Conservation (phyloP, 257 asterid genomes). For the Solanum commersonii region DNA sequence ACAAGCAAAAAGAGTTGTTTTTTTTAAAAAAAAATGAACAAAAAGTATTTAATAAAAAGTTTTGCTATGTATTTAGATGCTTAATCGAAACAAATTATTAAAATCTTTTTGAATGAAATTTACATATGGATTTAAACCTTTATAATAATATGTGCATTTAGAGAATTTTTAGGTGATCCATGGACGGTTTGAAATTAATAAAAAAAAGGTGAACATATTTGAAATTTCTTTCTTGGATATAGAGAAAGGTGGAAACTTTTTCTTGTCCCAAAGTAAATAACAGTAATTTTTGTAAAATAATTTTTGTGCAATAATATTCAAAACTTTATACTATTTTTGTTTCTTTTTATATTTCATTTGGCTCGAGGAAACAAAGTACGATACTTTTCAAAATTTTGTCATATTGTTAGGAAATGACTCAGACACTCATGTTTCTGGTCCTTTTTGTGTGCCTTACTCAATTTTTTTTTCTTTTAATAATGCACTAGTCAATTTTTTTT, state of each 20-base stretch:
- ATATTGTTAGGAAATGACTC: neutral
- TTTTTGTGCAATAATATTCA: neutral
- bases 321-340: neutral
- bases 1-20: too few species aligned
- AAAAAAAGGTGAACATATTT: neutral
- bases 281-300: neutral
- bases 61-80: neutral
- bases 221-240: neutral
- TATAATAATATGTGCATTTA: neutral
- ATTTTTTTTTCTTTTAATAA: neutral
- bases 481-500: neutral
- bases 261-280: neutral
- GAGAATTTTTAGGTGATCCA: neutral
- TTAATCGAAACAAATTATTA: too few species aligned
- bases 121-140: neutral
- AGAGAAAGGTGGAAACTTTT: neutral
- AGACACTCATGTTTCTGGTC: neutral
- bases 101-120: neutral
- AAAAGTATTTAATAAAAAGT: neutral
- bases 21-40: accelerated
- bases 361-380: neutral
- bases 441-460: neutral
- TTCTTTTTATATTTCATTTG: neutral
- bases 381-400: neutral
- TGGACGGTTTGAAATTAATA: neutral